Evolutionary conservation across 2,329 filamentous ascomycete species (phyloP).

Genomic region (Penicillium sp.): DNA sequence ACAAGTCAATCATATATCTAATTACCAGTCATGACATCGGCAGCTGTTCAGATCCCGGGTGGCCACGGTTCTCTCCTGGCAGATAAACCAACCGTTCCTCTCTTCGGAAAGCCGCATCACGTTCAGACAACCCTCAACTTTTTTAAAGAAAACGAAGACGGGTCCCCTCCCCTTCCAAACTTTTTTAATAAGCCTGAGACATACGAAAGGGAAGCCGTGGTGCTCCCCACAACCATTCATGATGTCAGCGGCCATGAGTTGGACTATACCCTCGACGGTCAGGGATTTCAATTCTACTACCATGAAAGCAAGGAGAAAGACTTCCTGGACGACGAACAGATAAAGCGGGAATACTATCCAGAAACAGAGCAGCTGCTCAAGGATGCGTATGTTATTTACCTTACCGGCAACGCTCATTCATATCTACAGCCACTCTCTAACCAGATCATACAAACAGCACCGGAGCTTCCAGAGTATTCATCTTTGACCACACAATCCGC

Average conservation of each 20-base stretch:
- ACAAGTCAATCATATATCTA: background rate
- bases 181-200: conserved; percentile 41
- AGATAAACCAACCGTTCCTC: conserved; percentile 13
- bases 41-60: conserved; percentile 26
- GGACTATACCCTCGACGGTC: conserved; percentile 47
- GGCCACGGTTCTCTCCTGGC: conserved; percentile 8
- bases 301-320: conserved; percentile 40
- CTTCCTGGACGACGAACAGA: conserved; percentile 45
- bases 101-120: conserved; percentile 29
- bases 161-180: conserved; percentile 42
- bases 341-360: conserved; percentile 46
- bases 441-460: conserved; percentile 23
- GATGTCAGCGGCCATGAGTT: conserved; percentile 46
- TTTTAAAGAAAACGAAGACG: conserved; percentile 46
- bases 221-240: conserved; percentile 40
- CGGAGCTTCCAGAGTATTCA: conserved; percentile 46
- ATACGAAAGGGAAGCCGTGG: conserved; percentile 43
- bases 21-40: conserved; percentile 29
- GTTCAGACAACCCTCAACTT: conserved; percentile 50
- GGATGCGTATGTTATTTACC: conserved; percentile 30
- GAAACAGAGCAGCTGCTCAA: conserved; percentile 51
- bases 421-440: background rate
- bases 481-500: conserved; percentile 55
- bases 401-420: background rate
- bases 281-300: conserved; percentile 48